Percentiles rank a stretch among this genome's conserved stretches.
phyloP scores from a whole-genome alignment of 2,329 filamentous ascomycete genomes.

The Sporothrix humicola region DNA sequence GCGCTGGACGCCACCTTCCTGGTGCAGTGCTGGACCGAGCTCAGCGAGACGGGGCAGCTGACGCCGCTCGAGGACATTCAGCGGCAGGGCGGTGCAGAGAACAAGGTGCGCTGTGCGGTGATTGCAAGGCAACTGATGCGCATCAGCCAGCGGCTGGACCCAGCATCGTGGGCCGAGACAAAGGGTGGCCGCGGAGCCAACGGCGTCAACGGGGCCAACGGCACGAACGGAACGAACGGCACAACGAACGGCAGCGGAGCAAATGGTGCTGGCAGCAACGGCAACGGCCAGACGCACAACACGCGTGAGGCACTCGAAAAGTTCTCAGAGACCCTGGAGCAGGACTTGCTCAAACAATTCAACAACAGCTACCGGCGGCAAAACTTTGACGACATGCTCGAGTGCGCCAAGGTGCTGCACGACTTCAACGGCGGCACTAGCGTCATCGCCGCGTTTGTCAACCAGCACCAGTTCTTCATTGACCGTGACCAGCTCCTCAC shows the following conservation, averaged over 20 bases:
- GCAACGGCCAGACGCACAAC: slow-evolving; percentile 61
- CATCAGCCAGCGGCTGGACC: slow-evolving; percentile 90
- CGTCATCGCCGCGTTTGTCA: slow-evolving; percentile 95
- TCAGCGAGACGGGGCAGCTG: slow-evolving; percentile 86
- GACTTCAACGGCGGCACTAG: slow-evolving; percentile 97
- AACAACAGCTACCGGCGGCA: slow-evolving; percentile 95
- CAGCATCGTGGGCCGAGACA: slow-evolving; percentile 69
- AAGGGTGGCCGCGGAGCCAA: slow-evolving; percentile 55
- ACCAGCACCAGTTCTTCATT: slow-evolving; percentile 99
- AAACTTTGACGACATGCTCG: slow-evolving; percentile 97
- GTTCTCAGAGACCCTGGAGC: slow-evolving; percentile 93
- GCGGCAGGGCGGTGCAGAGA: slow-evolving; percentile 81
- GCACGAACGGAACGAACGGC: slow-evolving; percentile 32
- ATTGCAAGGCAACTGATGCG: slow-evolving; percentile 92
- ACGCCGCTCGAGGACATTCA: slow-evolving; percentile 88
- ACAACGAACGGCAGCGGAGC: neutral
- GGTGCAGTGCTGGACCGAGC: slow-evolving; percentile 95
- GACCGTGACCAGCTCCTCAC: slow-evolving; percentile 90
- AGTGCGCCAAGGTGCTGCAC: slow-evolving; percentile 89
- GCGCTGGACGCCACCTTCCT: slow-evolving; percentile 94
- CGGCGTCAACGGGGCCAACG: slow-evolving; percentile 36
- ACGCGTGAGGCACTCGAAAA: slow-evolving; percentile 93
- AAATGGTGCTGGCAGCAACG: slow-evolving; percentile 52
- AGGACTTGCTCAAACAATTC: slow-evolving; percentile 93
- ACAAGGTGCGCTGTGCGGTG: slow-evolving; percentile 91